phyloP scores from a whole-genome alignment of 345 rosid species.

The Populus alba region DNA sequence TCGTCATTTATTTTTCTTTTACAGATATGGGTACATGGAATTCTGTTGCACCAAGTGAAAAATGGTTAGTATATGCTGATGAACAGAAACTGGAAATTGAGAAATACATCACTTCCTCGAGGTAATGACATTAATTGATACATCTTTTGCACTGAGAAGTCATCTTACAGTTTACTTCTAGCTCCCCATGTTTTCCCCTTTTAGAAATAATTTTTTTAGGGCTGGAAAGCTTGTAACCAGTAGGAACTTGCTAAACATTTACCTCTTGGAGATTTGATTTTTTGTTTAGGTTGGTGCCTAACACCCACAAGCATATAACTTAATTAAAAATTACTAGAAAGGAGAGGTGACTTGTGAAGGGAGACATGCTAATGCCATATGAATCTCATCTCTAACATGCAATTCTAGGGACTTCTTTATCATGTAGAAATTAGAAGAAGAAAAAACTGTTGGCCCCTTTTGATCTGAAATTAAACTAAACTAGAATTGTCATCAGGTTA shows the following conservation, averaged over 20 bases:
- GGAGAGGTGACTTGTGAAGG: neutral
- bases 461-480: neutral
- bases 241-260: neutral
- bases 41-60: conserved; percentile 42
- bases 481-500: neutral
- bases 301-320: neutral
- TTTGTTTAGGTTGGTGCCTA: neutral
- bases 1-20: neutral
- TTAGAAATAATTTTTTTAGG: neutral
- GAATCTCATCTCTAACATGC: neutral
- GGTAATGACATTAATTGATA: conserved; percentile 30
- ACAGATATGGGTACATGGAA: conserved; percentile 46
- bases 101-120: conserved; percentile 47
- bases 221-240: neutral
- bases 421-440: neutral
- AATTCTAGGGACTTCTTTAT: neutral
- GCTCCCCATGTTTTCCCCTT: neutral
- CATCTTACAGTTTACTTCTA: neutral
- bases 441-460: neutral
- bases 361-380: neutral
- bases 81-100: conserved; percentile 58
- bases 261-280: neutral
- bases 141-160: neutral
- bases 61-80: conserved; percentile 54
- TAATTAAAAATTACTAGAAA: neutral